Conservation (phyloP, 2,329 filamentous ascomycete genomes). For the Diplodia seriata region DNA sequence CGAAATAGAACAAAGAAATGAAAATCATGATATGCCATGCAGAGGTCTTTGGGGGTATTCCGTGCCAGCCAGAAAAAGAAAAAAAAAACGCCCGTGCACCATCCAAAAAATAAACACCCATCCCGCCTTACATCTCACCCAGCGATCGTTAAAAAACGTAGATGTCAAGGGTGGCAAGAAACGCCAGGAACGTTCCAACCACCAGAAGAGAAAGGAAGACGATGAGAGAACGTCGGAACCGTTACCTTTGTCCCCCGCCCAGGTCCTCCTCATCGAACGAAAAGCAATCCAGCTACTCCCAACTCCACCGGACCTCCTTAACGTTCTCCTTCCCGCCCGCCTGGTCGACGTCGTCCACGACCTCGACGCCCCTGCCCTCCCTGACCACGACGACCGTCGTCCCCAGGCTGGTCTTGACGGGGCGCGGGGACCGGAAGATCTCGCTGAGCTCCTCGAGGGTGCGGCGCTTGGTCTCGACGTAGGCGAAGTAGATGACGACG, state of each 20-base stretch:
- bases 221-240: neutral
- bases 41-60: neutral
- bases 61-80: neutral
- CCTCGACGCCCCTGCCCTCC: slow-evolving; percentile 10
- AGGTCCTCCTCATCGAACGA: no score
- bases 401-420: slow-evolving; percentile 47
- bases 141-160: neutral
- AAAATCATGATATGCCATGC: neutral
- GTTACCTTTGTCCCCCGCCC: neutral
- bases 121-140: neutral
- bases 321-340: neutral
- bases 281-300: neutral
- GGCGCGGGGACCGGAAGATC: slow-evolving; percentile 51
- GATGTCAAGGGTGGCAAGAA: neutral
- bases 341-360: neutral
- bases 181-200: neutral
- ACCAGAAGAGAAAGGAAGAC: neutral
- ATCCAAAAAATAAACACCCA: neutral
- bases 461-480: slow-evolving; percentile 48
- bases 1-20: neutral
- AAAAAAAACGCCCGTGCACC: neutral
- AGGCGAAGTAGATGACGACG: slow-evolving; percentile 47
- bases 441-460: slow-evolving; percentile 56
- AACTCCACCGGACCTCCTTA: slow-evolving; percentile 22
- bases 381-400: slow-evolving; percentile 36